Evolutionary conservation across 257 asterid species (phyloP).

Genomic region (Handroanthus guayacan): DNA sequence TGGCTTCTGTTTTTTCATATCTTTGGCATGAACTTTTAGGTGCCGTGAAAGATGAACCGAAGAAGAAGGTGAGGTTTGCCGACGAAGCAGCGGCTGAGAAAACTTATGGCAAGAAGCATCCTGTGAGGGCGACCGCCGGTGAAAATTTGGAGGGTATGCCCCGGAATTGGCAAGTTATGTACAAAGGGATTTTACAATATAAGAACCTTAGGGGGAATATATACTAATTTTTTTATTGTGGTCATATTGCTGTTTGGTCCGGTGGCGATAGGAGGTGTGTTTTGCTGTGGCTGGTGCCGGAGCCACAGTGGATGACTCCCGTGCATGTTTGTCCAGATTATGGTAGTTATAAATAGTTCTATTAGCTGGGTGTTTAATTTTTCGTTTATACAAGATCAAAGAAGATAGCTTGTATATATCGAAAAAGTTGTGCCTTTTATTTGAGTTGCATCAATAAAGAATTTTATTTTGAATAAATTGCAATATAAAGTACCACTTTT

Average conservation of each 20-base stretch:
- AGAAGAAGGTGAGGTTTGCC: constrained; percentile 67
- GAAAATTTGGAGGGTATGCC: constrained; percentile 67
- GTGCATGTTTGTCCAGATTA: background rate
- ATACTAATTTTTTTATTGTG: background rate
- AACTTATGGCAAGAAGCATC: constrained; percentile 14
- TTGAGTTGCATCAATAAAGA: background rate
- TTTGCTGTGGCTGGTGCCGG: background rate
- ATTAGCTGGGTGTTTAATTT: background rate
- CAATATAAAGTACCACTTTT: background rate
- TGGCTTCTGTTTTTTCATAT: no score
- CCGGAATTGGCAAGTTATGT: constrained; percentile 74
- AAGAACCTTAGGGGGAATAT: constrained; percentile 47
- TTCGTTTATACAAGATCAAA: background rate
- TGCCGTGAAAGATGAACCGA: constrained; percentile 38
- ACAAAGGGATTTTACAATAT: constrained; percentile 65
- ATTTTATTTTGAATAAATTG: background rate
- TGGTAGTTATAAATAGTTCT: background rate
- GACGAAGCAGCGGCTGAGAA: constrained; percentile 31
- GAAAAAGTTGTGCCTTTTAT: no score
- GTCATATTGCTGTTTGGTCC: background rate
- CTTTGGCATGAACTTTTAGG: constrained; percentile 34
- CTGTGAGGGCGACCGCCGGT: constrained; percentile 1
- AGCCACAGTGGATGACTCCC: constrained; percentile 11
- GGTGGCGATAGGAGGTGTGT: background rate
- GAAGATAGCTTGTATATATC: background rate